Base-by-base conservation (phyloP, 2,329 filamentous ascomycete genomes). In the Eurotiales sp. region DNA sequence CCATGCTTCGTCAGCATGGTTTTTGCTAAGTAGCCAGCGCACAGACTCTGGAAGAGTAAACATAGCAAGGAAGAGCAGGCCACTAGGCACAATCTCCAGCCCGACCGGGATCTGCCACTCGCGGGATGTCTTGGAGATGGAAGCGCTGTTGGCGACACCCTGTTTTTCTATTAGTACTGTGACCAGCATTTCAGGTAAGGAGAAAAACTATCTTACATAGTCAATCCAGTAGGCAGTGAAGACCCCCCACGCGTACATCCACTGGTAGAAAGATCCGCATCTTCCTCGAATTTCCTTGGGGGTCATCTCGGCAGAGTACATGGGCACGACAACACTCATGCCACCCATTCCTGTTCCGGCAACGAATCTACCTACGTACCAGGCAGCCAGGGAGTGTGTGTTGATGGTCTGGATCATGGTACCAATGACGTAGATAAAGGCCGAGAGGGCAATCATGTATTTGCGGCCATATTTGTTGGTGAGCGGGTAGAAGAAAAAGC, bases 141-240 rank as follows among this genome's bases (percentile, higher is more conserved):
- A 56, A 3, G 61, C 66, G 2, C 69, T 73, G 0, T 72, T 69
- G 2, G 70, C 55, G 4, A 77, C 62, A 52, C 77, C 74, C 17
- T 78, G 62, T 4, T 72, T 72, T 46, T 76, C 3, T 34, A 10
- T 27, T 10, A 27, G 25, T 27, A 27, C 25, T n/a, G 10, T 27
- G 71, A 3, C 61, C 62, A 2, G 66, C 55, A 6, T n/a, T 60
- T 25, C 7, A 11, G 27, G 3, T 10, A 14, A 17, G 25, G 25
- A 17, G 7, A 52, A 12, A 17, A n/a, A n/a, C n/a, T n/a, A n/a
- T n/a, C 55, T 47, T 44, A 59, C 73, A 53, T 76, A 78, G 62
- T 77, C 72, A 43, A 78, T 64, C 72, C 74, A 78, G 59, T 78
- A 78, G 12, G 71, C 73, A 0, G 69, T 64, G 50, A 76, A 76